phyloP scores from a whole-genome alignment of 1,284 basidiomycete genomes.

The Lentinus polychrous region DNA sequence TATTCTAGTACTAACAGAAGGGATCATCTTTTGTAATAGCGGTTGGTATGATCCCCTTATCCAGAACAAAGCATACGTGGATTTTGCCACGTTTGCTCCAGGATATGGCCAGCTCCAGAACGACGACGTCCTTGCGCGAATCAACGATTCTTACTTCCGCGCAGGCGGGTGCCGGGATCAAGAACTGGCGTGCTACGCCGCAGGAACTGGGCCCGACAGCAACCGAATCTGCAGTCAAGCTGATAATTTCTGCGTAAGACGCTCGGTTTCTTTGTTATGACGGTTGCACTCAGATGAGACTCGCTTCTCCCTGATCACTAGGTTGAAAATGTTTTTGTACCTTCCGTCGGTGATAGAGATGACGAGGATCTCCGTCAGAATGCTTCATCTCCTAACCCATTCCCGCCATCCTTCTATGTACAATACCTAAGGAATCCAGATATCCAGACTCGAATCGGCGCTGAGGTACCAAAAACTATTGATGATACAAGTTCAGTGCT shows the following conservation, averaged over 20 bases:
- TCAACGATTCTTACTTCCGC: slow-evolving; percentile 43
- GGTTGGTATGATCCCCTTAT: slow-evolving; percentile 64
- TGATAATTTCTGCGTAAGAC: slow-evolving; percentile 49
- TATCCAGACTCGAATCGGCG: slow-evolving; percentile 42
- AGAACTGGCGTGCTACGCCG: slow-evolving; percentile 46
- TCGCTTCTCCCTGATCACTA: slow-evolving; percentile 18
- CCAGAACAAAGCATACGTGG: slow-evolving; percentile 54
- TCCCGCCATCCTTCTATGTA: slow-evolving; percentile 52
- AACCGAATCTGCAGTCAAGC: slow-evolving; percentile 43
- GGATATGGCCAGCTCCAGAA: slow-evolving; percentile 57
- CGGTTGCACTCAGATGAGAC: no score
- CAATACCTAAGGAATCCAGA: slow-evolving; percentile 33
- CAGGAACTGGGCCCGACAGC: slow-evolving; percentile 37
- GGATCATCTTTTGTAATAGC: slow-evolving; percentile 24
- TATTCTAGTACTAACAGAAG: no score
- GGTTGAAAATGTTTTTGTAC: slow-evolving; percentile 40
- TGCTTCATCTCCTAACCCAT: slow-evolving; percentile 33
- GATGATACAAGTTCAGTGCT: no score
- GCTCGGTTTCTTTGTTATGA: neutral
- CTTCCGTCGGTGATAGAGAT: slow-evolving; percentile 47
- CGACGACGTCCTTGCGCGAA: slow-evolving; percentile 34
- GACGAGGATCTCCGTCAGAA: slow-evolving; percentile 52
- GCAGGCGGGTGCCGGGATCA: slow-evolving; percentile 44
- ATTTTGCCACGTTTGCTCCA: slow-evolving; percentile 53
- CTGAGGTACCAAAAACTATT: slow-evolving; percentile 18